Evolutionary conservation across 768 basidiomycete species (phyloP).

Genomic region (Lyophyllum atratum): DNA sequence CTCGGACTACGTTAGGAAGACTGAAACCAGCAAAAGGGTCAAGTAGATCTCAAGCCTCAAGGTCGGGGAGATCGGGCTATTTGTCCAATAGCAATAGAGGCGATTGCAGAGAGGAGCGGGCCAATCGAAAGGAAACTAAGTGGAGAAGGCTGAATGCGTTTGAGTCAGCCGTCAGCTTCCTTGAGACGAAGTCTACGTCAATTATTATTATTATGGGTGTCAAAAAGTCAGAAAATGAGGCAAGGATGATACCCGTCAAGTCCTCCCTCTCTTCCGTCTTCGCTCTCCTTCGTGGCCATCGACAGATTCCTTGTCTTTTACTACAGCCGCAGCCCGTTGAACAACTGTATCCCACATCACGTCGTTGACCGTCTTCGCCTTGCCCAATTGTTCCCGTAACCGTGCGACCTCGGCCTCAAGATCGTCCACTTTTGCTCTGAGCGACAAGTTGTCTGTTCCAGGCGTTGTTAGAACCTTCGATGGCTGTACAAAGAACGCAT

Average conservation of each 20-base stretch:
- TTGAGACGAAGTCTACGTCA: too few species aligned
- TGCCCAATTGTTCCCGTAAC: conserved; percentile 70
- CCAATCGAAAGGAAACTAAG: background rate
- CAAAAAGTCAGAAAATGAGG: background rate
- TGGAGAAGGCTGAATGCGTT: background rate
- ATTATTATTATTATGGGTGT: background rate
- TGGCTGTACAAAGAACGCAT: conserved; percentile 64
- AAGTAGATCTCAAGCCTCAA: too few species aligned
- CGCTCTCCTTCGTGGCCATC: conserved; percentile 20
- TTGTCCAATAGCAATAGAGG: too few species aligned
- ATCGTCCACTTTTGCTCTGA: conserved; percentile 60
- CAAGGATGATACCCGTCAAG: conserved; percentile 9
- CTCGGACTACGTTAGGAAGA: too few species aligned
- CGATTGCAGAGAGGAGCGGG: too few species aligned
- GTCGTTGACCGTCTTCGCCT: conserved; percentile 91
- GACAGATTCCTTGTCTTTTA: conserved; percentile 23
- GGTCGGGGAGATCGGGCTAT: too few species aligned
- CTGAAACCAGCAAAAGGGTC: too few species aligned
- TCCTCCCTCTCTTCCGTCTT: conserved; percentile 33
- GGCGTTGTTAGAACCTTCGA: conserved; percentile 24
- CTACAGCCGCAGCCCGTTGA: conserved; percentile 53
- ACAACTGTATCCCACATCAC: conserved; percentile 91
- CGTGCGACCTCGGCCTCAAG: conserved; percentile 72
- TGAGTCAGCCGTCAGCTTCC: too few species aligned
- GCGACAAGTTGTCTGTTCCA: conserved; percentile 36